Evolutionary conservation across 768 basidiomycete genomes (phyloP), one percentile per base, ranked within the genome.

Genomic region (Rhizopogon roseolus): DNA sequence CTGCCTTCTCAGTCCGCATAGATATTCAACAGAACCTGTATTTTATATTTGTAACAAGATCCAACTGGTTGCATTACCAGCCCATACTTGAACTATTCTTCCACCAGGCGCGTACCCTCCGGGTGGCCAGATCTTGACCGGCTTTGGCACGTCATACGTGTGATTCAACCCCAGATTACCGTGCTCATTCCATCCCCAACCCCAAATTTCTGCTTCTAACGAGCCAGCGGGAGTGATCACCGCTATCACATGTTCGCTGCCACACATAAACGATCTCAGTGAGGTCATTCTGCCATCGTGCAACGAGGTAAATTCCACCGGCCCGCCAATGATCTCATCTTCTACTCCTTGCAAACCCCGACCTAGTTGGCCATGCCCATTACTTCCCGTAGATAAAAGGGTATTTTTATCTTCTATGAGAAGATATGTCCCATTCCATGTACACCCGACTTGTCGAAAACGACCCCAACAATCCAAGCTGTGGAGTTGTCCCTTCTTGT

Each of bases 171-270:
- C 93, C 27, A 98, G 74, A 67, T 97, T 98, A 6, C 96, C 96
- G 65, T 98, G 96, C 67, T 98, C 96, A 67, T 98, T 98, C 95
- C 96, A 98, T 0, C 96, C 96, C 91, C 95, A 97, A 0, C 83
- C 90, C 81, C 84, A 90, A 0, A 94, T 78, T 57, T 81, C 78
- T 1, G 60, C 56, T 7, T 50, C 57, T 11, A 41, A 32, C 25
- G 52, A 41, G n/a, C 41, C 49, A 40, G 56, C 73, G n/a, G 29
- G 38, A 4, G 57, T 49, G 49, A 55, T 53, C 1, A 75, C 60
- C 16, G 69, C 69, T 8, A 97, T 69, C 3, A 91, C 80, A 68
- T 98, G 94, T 67, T 98, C 95, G 60, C 89, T 92, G 17, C 94
- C 93, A 53, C 88, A 90, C 0, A 79, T 80, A 13, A 95, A 49